Base-by-base conservation (phyloP, 2,329 filamentous ascomycete genomes). In the Juglanconis oblonga region DNA sequence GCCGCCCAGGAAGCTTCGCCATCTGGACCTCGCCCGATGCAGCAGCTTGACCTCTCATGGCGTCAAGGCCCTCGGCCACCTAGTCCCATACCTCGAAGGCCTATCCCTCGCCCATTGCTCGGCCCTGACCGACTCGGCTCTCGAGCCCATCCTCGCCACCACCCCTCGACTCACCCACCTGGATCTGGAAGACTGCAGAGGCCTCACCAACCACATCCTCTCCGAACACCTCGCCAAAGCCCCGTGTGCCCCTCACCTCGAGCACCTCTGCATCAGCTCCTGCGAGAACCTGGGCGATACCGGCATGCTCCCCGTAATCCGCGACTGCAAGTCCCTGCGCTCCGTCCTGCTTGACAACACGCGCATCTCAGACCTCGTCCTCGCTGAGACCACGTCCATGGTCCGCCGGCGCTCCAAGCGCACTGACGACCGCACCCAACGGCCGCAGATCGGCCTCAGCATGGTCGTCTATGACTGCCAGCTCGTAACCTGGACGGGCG, bases 331-430 rank as follows among this genome's bases (percentile, higher is more conserved):
- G 0, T 81, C 77, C 13, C 81, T 98, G 13, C 80, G 80, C 52
- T 90, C 82, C 35, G 77, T 96, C 13, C 91, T 96, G 55, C 87
- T 98, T 81, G 95, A 99, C 77, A 98, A 98, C 72, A 98, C 94
- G 0, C 87, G 90, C 51, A 87, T 97, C 64, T 94, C 91, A 14
- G 92, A 98, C 69, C 83, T 97, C 1, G 87, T 91, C 4, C 85
- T 98, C 9, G 85, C 88, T 59, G 94, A 97, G 77, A 92, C 93
- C 2, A 91, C 92, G 8, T 79, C 85, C n/a, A 90, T 91, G 77
- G 84, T 97, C 14, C 86, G 87, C 58, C 79, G 80, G 55, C 89
- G 92, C 79, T 74, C 79, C 2, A 67, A 71, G 55, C 77, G 75
- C 49, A 75, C 76, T n/a, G 74, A 74, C 9, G 70, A 73, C 54